Percentiles rank a stretch among this genome's conserved stretches.
phyloP scores from a whole-genome alignment of 495 filamentous ascomycete species.

The Xylaria castorea region DNA sequence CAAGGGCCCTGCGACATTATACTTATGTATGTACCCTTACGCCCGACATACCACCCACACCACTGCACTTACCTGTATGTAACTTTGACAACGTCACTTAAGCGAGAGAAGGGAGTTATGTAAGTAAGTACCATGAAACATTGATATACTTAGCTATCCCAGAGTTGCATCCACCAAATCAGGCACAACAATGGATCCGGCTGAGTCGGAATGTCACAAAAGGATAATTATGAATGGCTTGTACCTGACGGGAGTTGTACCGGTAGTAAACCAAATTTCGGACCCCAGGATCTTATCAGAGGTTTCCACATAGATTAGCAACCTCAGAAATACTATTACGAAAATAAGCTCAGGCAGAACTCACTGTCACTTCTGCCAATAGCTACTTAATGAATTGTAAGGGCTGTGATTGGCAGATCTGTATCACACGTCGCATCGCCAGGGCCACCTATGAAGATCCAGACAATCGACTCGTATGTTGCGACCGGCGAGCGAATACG shows the following conservation, averaged over 20 bases:
- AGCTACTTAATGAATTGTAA: not conserved
- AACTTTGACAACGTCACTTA: conserved; percentile 15
- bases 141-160: not conserved
- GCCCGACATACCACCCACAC: not conserved
- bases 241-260: not conserved
- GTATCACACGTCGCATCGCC: not conserved
- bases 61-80: not conserved
- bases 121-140: conserved; percentile 5
- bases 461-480: conserved; percentile 4
- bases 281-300: not conserved
- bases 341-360: not conserved
- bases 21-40: not conserved
- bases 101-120: conserved; percentile 1
- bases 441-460: not conserved
- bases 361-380: not conserved
- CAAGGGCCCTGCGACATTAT: not conserved
- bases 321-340: not conserved
- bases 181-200: not conserved
- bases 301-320: not conserved
- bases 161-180: conserved; percentile 17
- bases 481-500: not conserved
- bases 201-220: not conserved
- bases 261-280: not conserved
- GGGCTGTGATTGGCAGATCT: not conserved
- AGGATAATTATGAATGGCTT: not conserved